Evolutionary conservation across 2,329 filamentous ascomycete genomes (phyloP), one percentile per base, ranked within the genome.

Genomic region (Ceratocystis lukuohia): DNA sequence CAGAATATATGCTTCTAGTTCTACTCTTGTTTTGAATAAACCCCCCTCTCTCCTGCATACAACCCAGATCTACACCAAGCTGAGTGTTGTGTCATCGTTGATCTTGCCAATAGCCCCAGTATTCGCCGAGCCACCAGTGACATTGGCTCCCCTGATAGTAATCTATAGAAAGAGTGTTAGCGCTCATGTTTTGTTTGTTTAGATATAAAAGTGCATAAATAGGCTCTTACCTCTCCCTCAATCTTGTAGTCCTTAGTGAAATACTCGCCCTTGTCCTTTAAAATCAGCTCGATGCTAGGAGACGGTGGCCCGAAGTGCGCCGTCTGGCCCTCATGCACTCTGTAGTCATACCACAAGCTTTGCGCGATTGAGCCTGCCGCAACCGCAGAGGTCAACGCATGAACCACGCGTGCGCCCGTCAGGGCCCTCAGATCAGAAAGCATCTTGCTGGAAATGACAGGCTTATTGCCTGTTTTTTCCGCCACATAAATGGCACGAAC

Each of bases 321-420:
- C 69, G 73, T 71, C 63, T 71, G 69, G 64, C 69, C 70, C 50
- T 74, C 75, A 46, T 75, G 77, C 69, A 81, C 80, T 70, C 93
- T 80, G 75, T 97, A 97, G 74, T 97, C 93, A 73, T 89, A 95
- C 48, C 92, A 81, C 69, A 89, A 86, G 6, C 89, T 96, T 77
- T 97, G 93, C 0, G 88, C 80, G n/a, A 96, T 84, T 0, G 92
- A 88, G 46, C 94, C 94, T 1, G 92, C 93, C n/a, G 97, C 89
- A 68, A 84, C 84, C 28, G 90, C 80, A 0, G 88, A 86, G 20
- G 91, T 88, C 65, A 99, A 80, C 2, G 91, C 92, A 74, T 97
- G 96, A 63, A 95, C 80, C 66, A 96, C 80, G 64, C 91, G 84
- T 1, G 91, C 87, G 33, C 88, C 84, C 1, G 88, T 89, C 74